A percentile compares a stretch with the other conserved stretches of the same genome.
phyloP scores from a whole-genome alignment of 106 monocot genomes.

The Dendrobium officinale region DNA sequence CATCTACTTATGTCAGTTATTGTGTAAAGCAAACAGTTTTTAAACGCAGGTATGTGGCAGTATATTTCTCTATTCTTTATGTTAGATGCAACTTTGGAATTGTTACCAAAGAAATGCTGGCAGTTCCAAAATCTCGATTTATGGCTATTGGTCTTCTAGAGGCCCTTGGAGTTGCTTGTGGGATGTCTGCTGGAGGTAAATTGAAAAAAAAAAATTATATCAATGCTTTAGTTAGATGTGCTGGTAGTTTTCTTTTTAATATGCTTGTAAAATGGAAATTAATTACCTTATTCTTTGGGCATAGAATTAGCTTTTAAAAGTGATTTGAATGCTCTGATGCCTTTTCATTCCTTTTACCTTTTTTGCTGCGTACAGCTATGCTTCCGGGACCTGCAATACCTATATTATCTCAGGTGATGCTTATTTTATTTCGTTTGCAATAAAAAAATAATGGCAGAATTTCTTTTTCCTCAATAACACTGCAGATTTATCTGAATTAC shows the following conservation, averaged over 20 bases:
- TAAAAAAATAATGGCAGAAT: not conserved
- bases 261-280: not conserved
- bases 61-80: conserved; percentile 78
- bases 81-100: conserved; percentile 56
- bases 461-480: not conserved
- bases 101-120: conserved; percentile 81
- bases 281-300: not conserved
- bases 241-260: not conserved
- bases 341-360: not conserved
- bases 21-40: not conserved
- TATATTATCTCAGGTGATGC: conserved; percentile 66
- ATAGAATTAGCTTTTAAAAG: not conserved
- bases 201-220: not conserved
- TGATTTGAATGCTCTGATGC: not conserved
- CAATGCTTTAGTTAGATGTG: not conserved
- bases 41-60: conserved; percentile 73
- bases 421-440: not conserved
- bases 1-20: not conserved
- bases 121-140: conserved; percentile 75
- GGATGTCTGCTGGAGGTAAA: conserved; percentile 96
- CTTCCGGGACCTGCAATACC: conserved; percentile 83
- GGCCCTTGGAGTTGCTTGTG: conserved; percentile 84
- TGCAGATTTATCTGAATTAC: not conserved
- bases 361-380: conserved; percentile 38
- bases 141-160: conserved; percentile 74